phyloP scores from a whole-genome alignment of 768 basidiomycete species.

The Trametes sanguinea region DNA sequence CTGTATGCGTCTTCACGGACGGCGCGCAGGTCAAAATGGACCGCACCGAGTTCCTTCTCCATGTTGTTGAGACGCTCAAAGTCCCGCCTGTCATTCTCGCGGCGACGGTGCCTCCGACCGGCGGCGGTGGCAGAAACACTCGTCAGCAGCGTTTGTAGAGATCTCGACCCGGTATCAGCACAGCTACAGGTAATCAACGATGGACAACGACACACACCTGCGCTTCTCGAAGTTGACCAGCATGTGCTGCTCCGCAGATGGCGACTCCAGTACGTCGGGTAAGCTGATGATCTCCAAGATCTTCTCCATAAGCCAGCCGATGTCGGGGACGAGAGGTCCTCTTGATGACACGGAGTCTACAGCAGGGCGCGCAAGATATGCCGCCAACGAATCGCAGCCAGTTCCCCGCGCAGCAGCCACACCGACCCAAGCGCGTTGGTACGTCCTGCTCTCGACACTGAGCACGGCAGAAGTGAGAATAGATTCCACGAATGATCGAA shows the following conservation, averaged over 20 bases:
- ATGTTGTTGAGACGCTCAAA: constrained; percentile 77
- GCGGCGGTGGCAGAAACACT: constrained; percentile 48
- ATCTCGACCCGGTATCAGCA: constrained; percentile 42
- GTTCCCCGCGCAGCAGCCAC: constrained; percentile 65
- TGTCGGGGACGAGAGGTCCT: constrained; percentile 66
- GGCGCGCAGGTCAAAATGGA: constrained; percentile 70
- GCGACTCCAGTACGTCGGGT: constrained; percentile 65
- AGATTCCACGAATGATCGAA: constrained; percentile 81
- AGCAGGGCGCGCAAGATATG: constrained; percentile 55
- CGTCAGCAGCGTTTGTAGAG: constrained; percentile 64
- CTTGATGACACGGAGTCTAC: constrained; percentile 46
- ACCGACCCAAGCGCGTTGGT: constrained; percentile 76
- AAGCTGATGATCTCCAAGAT: constrained; percentile 77
- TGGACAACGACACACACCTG: constrained; percentile 48
- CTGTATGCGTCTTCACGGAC: constrained; percentile 77
- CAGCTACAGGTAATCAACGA: not conserved
- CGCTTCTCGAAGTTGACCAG: constrained; percentile 84
- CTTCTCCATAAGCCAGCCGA: constrained; percentile 83
- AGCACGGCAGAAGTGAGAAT: constrained; percentile 74
- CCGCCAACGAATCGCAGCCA: constrained; percentile 59
- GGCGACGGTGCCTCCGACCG: constrained; percentile 47
- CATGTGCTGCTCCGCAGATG: constrained; percentile 52
- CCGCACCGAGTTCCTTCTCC: constrained; percentile 61
- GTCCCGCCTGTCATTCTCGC: constrained; percentile 63
- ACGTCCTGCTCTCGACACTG: constrained; percentile 78